phyloP scores from a whole-genome alignment of 306 rosid species.

The Trifolium dubium region DNA sequence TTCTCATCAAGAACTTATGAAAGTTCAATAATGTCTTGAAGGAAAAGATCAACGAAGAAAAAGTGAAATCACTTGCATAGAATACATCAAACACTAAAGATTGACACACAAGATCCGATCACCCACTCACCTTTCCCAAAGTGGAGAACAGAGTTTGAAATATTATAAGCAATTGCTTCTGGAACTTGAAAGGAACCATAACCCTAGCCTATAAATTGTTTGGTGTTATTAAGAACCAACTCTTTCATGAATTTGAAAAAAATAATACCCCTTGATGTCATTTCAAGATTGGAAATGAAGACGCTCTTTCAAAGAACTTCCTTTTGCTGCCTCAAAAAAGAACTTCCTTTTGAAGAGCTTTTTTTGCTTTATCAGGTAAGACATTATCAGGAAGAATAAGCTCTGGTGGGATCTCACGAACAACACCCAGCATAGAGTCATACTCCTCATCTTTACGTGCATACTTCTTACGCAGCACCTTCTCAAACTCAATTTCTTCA shows the following conservation, averaged over 20 bases:
- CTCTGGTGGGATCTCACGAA: constrained; percentile 84
- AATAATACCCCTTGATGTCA: constrained; percentile 47
- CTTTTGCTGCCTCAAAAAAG: constrained; percentile 31
- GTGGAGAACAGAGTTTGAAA: constrained; percentile 45
- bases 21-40: constrained; percentile 15
- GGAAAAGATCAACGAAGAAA: constrained; percentile 29
- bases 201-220: constrained; percentile 55
- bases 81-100: constrained; percentile 48
- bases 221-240: constrained; percentile 73
- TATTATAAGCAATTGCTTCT: constrained; percentile 41
- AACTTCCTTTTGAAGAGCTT: constrained; percentile 46
- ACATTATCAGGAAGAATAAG: constrained; percentile 80
- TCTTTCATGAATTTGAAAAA: constrained; percentile 57
- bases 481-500: constrained; percentile 85
- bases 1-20: constrained; percentile 29
- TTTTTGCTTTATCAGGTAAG: constrained; percentile 67
- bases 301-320: constrained; percentile 40
- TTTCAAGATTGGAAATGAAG: constrained; percentile 48
- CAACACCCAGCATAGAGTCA: constrained; percentile 83
- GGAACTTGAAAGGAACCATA: constrained; percentile 45
- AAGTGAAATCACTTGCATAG: constrained; percentile 42
- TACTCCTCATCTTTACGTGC: constrained; percentile 83
- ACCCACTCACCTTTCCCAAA: constrained; percentile 41
- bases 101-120: constrained; percentile 46
- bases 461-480: constrained; percentile 86